Conservation (phyloP, 352 stramenopile species). For the Phytopythium litorale region DNA sequence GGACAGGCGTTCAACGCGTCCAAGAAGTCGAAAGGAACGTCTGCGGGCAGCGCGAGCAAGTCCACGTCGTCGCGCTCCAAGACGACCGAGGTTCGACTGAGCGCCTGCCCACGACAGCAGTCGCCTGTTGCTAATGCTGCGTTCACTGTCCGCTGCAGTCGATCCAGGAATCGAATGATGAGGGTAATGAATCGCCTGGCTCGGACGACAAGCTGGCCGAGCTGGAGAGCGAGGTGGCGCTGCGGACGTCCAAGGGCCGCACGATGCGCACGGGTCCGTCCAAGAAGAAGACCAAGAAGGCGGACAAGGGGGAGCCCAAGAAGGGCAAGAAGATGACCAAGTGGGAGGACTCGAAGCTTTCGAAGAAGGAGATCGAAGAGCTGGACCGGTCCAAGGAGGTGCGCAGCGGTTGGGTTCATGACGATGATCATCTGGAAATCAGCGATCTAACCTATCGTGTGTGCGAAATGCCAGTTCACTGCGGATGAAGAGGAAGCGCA, state of each 20-base stretch:
- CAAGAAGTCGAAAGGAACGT: conserved; percentile 57
- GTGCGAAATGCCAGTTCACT: conserved; percentile 30
- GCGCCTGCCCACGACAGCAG: neutral
- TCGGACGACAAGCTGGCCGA: conserved; percentile 55
- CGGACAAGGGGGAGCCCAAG: conserved; percentile 45
- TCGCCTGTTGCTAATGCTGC: conserved; percentile 4
- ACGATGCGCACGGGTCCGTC: conserved; percentile 67
- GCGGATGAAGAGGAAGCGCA: conserved; percentile 69
- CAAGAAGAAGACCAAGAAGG: conserved; percentile 61
- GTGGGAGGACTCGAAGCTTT: conserved; percentile 84
- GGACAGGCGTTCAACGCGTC: conserved; percentile 52
- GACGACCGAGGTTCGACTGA: conserved; percentile 17
- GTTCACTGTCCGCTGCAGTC: neutral
- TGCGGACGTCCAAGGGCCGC: conserved; percentile 32
- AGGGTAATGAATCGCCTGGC: conserved; percentile 46
- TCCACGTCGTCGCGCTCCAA: conserved; percentile 32
- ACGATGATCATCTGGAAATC: neutral
- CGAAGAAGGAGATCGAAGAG: conserved; percentile 74
- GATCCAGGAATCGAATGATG: conserved; percentile 50
- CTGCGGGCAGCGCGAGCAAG: conserved; percentile 45
- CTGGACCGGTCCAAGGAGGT: conserved; percentile 73
- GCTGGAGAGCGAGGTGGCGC: conserved; percentile 44
- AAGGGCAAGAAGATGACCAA: conserved; percentile 83
- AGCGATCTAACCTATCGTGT: conserved; percentile 4
- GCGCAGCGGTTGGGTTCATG: neutral